Evolutionary conservation across 148 eudicot genomes (phyloP).

Genomic region (Pharnaceum exiguum): DNA sequence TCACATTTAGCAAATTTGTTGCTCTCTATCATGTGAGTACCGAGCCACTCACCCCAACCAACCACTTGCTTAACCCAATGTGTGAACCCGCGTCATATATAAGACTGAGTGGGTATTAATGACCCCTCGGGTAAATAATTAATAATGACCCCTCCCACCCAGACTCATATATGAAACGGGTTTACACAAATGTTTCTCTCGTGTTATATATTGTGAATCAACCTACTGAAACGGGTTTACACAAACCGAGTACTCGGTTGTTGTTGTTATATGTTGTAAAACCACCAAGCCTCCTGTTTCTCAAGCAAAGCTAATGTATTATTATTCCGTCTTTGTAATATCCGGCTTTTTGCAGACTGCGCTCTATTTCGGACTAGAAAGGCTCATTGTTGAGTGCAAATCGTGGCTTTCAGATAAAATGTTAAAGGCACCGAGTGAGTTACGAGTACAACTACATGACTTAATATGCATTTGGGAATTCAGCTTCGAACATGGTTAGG

Average conservation of each 20-base stretch:
- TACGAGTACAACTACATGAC: conserved; percentile 35
- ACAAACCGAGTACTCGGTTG: too few relatives aligned
- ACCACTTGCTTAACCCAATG: not conserved
- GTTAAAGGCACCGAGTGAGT: conserved; percentile 12
- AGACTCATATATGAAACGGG: too few relatives aligned
- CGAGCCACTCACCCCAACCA: too few relatives aligned
- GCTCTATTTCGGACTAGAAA: conserved; percentile 78
- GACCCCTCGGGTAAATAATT: too few relatives aligned
- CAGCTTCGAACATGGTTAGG: conserved; percentile 57
- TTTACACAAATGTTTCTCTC: too few relatives aligned
- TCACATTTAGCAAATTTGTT: conserved; percentile 42
- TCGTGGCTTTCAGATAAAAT: conserved; percentile 52
- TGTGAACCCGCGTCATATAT: not conserved
- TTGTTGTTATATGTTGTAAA: too few relatives aligned
- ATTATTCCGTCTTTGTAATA: not conserved
- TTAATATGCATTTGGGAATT: conserved; percentile 55
- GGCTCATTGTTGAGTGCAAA: conserved; percentile 50
- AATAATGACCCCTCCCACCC: too few relatives aligned
- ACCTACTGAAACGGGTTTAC: too few relatives aligned
- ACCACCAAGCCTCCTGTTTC: not conserved
- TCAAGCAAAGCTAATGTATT: not conserved
- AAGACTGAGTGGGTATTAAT: not conserved
- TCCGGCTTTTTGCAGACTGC: conserved; percentile 77
- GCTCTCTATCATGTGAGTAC: conserved; percentile 56
- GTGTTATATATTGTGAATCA: too few relatives aligned